These are phyloP conservation scores for Pseudocercospora ulei DNA, from an alignment of 2,329 filamentous ascomycete genomes.

Conservation along the genomic window DNA sequence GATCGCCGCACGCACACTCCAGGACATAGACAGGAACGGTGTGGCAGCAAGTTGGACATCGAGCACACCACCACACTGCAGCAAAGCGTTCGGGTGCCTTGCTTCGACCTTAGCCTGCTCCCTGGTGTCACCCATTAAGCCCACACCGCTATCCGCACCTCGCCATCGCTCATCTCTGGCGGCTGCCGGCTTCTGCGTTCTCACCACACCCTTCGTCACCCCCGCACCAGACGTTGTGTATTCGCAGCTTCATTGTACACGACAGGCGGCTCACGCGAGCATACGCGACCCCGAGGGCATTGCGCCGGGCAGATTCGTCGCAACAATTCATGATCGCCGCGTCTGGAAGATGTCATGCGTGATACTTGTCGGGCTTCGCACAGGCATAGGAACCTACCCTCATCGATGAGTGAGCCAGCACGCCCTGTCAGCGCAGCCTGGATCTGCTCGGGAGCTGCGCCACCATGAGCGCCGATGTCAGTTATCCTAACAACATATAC, in stretches of 20 bases:
- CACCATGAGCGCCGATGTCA: constrained; percentile 29
- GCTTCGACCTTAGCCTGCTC: constrained; percentile 8
- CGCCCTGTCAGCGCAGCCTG: constrained; percentile 19
- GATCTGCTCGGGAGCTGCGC: constrained; percentile 12
- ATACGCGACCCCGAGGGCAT: constrained; percentile 7
- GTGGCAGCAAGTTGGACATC: too few relatives aligned
- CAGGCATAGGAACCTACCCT: constrained; percentile 33
- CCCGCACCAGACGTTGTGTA: constrained; percentile 6
- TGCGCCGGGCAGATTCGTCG: constrained; percentile 11
- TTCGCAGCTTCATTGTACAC: too few relatives aligned
- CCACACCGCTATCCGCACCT: constrained; percentile 14
- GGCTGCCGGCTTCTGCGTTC: constrained; percentile 20
- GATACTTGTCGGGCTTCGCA: constrained; percentile 29
- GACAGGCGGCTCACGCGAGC: constrained; percentile 15
- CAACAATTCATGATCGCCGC: constrained; percentile 16
- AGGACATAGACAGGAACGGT: too few relatives aligned
- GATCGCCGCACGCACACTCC: too few relatives aligned
- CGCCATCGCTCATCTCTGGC: constrained; percentile 20
- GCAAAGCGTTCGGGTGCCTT: constrained; percentile 12
- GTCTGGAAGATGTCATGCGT: constrained; percentile 29
- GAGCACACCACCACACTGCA: constrained; percentile 10
- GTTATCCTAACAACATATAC: constrained; percentile 18
- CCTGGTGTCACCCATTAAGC: constrained; percentile 9
- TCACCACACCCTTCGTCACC: constrained; percentile 9
- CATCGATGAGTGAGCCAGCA: constrained; percentile 31